phyloP scores from a whole-genome alignment of 2,329 filamentous ascomycete genomes.

The Exophiala mesophila region DNA sequence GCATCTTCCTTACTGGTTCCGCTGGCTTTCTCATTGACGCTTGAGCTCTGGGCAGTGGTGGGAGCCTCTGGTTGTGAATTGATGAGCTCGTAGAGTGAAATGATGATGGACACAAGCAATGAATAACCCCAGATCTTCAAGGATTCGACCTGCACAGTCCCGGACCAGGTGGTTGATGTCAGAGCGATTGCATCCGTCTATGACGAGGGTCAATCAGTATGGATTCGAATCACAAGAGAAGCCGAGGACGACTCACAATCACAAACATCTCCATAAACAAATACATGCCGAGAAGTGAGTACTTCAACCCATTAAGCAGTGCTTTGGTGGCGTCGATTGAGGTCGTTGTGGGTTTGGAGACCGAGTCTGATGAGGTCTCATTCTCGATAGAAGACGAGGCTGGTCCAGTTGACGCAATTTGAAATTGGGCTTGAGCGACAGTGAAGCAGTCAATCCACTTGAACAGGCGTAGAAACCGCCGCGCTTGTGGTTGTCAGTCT shows the following conservation, averaged over 20 bases:
- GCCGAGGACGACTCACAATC: constrained; percentile 46
- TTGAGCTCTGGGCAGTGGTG: neutral
- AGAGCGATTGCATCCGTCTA: constrained; percentile 50
- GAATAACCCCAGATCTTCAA: constrained; percentile 67
- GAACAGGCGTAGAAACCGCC: constrained; percentile 64
- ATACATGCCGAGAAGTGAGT: constrained; percentile 61
- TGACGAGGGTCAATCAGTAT: constrained; percentile 36
- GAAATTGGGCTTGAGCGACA: constrained; percentile 45
- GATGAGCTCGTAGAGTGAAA: constrained; percentile 40
- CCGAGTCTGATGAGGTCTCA: constrained; percentile 16
- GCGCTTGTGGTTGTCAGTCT: constrained; percentile 32
- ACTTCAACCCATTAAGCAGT: constrained; percentile 52
- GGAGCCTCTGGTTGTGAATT: neutral
- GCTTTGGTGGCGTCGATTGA: constrained; percentile 31
- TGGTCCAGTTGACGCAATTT: constrained; percentile 3
- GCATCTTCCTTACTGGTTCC: neutral
- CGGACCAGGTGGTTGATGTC: constrained; percentile 40
- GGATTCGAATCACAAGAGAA: neutral
- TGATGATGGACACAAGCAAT: constrained; percentile 49
- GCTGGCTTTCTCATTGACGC: neutral
- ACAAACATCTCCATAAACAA: constrained; percentile 62
- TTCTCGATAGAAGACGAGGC: neutral
- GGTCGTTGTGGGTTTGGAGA: constrained; percentile 15
- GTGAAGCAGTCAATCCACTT: constrained; percentile 61
- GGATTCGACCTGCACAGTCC: constrained; percentile 52